A percentile compares a stretch with the other conserved stretches of the same genome.
phyloP scores from a whole-genome alignment of 2,329 filamentous ascomycete genomes.

The Shiraia sp. region DNA sequence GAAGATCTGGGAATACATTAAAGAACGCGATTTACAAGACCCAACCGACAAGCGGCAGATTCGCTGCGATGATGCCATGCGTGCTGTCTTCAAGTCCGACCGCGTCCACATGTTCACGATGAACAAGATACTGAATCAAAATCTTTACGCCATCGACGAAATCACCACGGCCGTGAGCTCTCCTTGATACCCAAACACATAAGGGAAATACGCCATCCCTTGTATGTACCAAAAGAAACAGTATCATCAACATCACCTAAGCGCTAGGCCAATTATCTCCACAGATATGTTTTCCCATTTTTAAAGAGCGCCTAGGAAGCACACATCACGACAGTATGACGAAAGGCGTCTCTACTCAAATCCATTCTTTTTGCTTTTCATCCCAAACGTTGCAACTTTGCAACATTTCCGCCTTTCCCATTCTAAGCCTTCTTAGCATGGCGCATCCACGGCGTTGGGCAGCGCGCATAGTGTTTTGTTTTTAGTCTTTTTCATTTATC shows the following conservation, averaged over 20 bases:
- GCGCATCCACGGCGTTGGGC: conserved; percentile 10
- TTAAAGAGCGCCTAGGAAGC: background rate
- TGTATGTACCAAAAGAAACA: background rate
- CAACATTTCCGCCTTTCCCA: too few species aligned
- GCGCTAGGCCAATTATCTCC: background rate
- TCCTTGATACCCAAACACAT: too few species aligned
- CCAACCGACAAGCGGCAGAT: conserved; percentile 92
- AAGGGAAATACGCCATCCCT: too few species aligned
- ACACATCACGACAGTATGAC: conserved; percentile 3
- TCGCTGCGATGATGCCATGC: conserved; percentile 86
- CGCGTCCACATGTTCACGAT: conserved; percentile 99
- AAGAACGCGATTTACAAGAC: conserved; percentile 84
- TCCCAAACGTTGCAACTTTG: too few species aligned
- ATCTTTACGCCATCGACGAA: conserved; percentile 84
- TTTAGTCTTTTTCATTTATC: too few species aligned
- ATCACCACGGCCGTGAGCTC: conserved; percentile 11
- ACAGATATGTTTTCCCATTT: background rate
- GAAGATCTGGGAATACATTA: conserved; percentile 95
- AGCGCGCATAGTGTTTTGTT: too few species aligned
- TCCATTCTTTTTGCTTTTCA: conserved; percentile 1
- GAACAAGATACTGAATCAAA: conserved; percentile 92
- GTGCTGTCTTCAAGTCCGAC: conserved; percentile 87
- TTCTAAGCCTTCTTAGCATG: conserved; percentile 18
- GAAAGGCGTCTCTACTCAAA: background rate
- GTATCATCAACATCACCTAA: too few species aligned